phyloP scores from a whole-genome alignment of 768 basidiomycete species.

The Pleurotus giganteus region DNA sequence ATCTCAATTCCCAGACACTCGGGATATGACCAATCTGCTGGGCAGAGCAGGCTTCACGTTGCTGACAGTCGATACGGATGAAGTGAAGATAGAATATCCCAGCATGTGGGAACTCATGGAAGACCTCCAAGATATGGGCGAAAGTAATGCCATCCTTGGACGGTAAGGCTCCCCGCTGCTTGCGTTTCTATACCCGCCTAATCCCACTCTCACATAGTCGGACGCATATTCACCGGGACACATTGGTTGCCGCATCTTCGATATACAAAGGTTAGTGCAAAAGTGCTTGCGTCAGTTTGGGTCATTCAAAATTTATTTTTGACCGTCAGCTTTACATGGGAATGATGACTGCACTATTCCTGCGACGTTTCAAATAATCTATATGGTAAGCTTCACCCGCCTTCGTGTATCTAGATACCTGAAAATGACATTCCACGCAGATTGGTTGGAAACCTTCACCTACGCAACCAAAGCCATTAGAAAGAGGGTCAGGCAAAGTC shows the following conservation, averaged over 20 bases:
- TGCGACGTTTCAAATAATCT: constrained; percentile 96
- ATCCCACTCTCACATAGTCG: constrained; percentile 33
- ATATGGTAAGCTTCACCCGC: constrained; percentile 59
- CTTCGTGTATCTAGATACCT: background rate
- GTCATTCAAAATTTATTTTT: constrained; percentile 1
- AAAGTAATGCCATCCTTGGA: constrained; percentile 87
- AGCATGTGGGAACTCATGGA: constrained; percentile 95
- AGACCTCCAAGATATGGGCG: constrained; percentile 96
- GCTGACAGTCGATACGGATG: constrained; percentile 94
- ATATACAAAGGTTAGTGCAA: constrained; percentile 78
- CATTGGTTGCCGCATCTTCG: constrained; percentile 84
- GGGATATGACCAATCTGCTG: constrained; percentile 90
- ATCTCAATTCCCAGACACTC: constrained; percentile 67
- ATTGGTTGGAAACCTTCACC: constrained; percentile 83
- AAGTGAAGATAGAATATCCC: constrained; percentile 87
- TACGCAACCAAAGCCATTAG: constrained; percentile 62
- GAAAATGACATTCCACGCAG: constrained; percentile 29
- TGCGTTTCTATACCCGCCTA: background rate
- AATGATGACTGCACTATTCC: constrained; percentile 81
- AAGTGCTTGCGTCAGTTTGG: background rate
- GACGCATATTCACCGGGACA: constrained; percentile 75
- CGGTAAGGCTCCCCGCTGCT: constrained; percentile 42
- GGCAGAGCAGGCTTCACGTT: constrained; percentile 91
- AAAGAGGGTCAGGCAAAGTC: constrained; percentile 59
- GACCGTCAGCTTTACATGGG: constrained; percentile 71